These are phyloP conservation scores for Porodaedalea pini DNA, from an alignment of 1,284 basidiomycete genomes.

Conservation along the genomic window DNA sequence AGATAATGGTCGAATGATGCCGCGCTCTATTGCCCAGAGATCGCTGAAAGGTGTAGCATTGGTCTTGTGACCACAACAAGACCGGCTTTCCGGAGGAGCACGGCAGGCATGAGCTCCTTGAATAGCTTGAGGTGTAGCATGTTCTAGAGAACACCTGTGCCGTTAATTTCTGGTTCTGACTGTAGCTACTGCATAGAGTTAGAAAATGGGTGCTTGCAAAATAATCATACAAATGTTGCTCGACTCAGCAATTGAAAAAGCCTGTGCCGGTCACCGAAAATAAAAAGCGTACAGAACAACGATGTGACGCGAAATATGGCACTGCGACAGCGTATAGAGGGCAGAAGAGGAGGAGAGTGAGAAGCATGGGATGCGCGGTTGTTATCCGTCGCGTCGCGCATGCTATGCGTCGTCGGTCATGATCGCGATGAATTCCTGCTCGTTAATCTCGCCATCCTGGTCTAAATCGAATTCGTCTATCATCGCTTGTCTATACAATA, in stretches of 20 bases:
- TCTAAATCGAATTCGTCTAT: constrained; percentile 99
- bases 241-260: not conserved
- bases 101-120: not conserved
- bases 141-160: not conserved
- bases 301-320: not conserved
- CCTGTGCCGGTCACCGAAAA: not conserved
- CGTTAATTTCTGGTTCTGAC: not conserved
- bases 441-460: constrained; percentile 96
- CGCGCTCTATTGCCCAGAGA: too few relatives aligned
- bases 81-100: not conserved
- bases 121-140: too few relatives aligned
- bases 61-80: not conserved
- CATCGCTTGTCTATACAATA: constrained; percentile 86
- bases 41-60: not conserved
- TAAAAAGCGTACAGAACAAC: not conserved
- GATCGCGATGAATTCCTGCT: constrained; percentile 91
- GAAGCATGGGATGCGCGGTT: not conserved
- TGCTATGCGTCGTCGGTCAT: constrained; percentile 86
- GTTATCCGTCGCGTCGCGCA: not conserved
- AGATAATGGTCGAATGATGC: too few relatives aligned
- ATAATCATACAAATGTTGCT: not conserved
- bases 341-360: not conserved
- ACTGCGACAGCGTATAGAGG: not conserved
- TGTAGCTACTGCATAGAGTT: not conserved
- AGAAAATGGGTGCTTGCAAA: not conserved